These are phyloP conservation scores for Crithidia bombi DNA, from an alignment of 208 protist genomes.

Conservation along the genomic window DNA sequence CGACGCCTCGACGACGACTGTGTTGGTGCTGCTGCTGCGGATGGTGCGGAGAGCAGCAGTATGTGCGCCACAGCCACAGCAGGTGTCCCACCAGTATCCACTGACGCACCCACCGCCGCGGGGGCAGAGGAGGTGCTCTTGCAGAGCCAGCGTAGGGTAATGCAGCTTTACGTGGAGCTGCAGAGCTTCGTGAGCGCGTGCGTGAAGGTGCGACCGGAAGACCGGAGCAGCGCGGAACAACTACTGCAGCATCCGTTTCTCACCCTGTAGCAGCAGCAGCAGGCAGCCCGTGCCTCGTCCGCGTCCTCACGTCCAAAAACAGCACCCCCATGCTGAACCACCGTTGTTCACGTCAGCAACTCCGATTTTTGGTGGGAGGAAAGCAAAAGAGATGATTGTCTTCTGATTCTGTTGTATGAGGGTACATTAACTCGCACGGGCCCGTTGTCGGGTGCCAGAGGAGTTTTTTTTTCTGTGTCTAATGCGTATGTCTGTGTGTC, in stretches of 20 bases:
- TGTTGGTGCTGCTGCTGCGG: background rate
- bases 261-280: conserved; percentile 25
- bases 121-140: conserved; percentile 22
- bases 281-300: no score
- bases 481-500: conserved; percentile 5
- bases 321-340: no score
- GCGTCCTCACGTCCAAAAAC: no score
- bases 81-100: background rate
- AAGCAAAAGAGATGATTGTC: no score
- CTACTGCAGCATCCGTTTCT: conserved; percentile 79
- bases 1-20: conserved; percentile 7
- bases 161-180: conserved; percentile 56
- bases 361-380: no score
- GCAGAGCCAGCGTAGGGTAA: conserved; percentile 18
- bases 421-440: no score
- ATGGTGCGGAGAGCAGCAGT: background rate
- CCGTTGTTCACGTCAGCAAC: no score
- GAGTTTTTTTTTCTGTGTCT: conserved; percentile 22
- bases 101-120: background rate
- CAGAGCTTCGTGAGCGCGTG: conserved; percentile 63
- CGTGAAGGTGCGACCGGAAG: conserved; percentile 62
- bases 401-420: no score
- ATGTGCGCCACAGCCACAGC: background rate
- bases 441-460: no score
- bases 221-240: conserved; percentile 60